Evolutionary conservation across 2,329 filamentous ascomycete genomes (phyloP), one percentile per base, ranked within the genome.

Genomic region (Scleromitrula shiraiana): DNA sequence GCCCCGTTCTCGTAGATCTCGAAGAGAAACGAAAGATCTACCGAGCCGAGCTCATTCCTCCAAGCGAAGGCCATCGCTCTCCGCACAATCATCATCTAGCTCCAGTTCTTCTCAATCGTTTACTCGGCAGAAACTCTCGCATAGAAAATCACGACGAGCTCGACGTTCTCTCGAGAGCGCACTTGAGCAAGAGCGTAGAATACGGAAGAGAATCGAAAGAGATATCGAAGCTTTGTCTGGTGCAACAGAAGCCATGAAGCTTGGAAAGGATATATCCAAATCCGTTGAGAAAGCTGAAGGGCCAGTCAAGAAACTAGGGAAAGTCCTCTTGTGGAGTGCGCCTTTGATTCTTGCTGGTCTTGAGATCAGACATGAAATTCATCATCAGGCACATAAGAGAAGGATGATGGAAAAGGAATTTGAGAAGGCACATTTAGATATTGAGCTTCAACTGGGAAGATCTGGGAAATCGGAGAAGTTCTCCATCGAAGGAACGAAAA

Each of bases 371-470:
- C 46, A 49, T 10, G 46, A 49, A 33, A 33, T 41, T 33, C 40
- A 49, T 30, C 30, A 49, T 17, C 40, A 49, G 8, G 22, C 26
- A n/a, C 46, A 49, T 19, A 44, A 49, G 24, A 33, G 46, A 14
- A 37, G 33, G 6, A 49, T 49, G 46, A 45, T 43, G 40, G 46
- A 49, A 7, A 49, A 49, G 20, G 46, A 49, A 17, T 49, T 44
- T 17, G 46, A 49, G 41, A 49, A 49, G 33, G 46, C 46, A 5
- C 46, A 49, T 15, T 22, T 49, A 19, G 46, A 49, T 19, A 26
- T 49, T 19, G 40, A 49, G 8, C 7, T 49, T n/a, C 30, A 49
- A 17, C 15, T 39, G 41, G 33, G 12, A 7, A 49, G 22, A 15
- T 23, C 33, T 15, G 46, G 37, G 5, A 48, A 36, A 30, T 30